Evolutionary conservation across 352 stramenopile genomes (phyloP).

Genomic region (Phytophthora pseudosyringae): DNA sequence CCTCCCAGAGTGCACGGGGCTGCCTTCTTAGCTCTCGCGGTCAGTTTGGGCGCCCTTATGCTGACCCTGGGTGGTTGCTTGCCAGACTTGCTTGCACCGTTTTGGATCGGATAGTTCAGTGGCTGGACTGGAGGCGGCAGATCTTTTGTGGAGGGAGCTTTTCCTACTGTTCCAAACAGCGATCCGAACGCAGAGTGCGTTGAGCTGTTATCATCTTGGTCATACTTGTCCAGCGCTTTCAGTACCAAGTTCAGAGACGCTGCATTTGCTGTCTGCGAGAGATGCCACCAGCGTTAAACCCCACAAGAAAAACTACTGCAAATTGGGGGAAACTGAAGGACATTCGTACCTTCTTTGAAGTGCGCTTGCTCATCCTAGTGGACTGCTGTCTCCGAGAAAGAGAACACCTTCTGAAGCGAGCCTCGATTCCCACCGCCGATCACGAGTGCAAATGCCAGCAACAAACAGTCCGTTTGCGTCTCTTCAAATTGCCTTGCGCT

Average conservation of each 20-base stretch:
- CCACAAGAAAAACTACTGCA: not conserved
- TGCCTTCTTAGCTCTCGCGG: slow-evolving; percentile 19
- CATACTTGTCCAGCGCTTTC: slow-evolving; percentile 70
- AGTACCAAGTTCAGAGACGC: slow-evolving; percentile 68
- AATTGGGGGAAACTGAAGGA: not conserved
- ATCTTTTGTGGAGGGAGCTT: slow-evolving; percentile 20
- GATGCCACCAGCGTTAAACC: slow-evolving; percentile 15
- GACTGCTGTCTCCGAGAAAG: not conserved
- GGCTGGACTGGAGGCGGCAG: slow-evolving; percentile 19
- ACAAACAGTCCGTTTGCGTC: slow-evolving; percentile 14
- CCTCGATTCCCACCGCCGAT: not conserved
- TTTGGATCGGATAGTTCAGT: slow-evolving; percentile 24
- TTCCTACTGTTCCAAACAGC: slow-evolving; percentile 26
- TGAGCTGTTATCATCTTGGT: slow-evolving; percentile 37
- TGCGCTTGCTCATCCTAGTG: slow-evolving; percentile 55
- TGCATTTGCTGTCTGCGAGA: slow-evolving; percentile 25
- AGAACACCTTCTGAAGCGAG: not conserved
- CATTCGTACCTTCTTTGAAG: slow-evolving; percentile 48
- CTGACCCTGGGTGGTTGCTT: slow-evolving; percentile 14
- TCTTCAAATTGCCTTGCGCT: slow-evolving; percentile 11
- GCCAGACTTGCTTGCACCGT: slow-evolving; percentile 6
- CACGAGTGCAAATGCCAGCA: slow-evolving; percentile 3
- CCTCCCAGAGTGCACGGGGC: slow-evolving; percentile 26
- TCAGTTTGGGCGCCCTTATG: slow-evolving; percentile 16
- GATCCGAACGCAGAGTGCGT: slow-evolving; percentile 38